Evolutionary conservation across 192 early-diverging fungal species (phyloP).

Genomic region (Coemansia brasiliensis): DNA sequence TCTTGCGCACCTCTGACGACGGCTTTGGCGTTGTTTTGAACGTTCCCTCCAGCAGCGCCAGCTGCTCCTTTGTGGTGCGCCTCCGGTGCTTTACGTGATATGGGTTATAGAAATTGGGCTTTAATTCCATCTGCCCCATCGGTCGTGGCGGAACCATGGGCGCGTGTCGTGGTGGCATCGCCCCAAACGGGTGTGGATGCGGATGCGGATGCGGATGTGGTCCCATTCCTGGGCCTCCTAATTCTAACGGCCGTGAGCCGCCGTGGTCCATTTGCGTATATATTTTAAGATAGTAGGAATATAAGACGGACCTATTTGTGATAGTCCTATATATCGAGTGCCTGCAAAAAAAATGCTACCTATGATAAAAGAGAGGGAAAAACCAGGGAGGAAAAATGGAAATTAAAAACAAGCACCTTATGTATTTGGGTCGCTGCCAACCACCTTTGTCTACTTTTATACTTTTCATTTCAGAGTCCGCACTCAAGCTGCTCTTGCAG

Average conservation of each 20-base stretch:
- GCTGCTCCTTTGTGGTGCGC: constrained; percentile 71
- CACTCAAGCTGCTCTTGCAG: neutral
- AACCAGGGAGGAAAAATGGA: no score
- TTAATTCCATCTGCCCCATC: constrained; percentile 55
- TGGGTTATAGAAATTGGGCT: constrained; percentile 73
- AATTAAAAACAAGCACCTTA: no score
- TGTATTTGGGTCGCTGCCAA: no score
- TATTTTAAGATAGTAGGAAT: neutral
- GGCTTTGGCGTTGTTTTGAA: constrained; percentile 73
- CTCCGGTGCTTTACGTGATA: constrained; percentile 75
- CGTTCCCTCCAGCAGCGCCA: constrained; percentile 67
- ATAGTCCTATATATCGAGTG: no score
- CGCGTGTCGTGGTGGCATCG: constrained; percentile 4
- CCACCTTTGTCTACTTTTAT: no score
- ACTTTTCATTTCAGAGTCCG: constrained; percentile 20
- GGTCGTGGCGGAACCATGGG: neutral
- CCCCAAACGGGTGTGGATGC: neutral
- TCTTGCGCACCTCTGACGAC: constrained; percentile 60
- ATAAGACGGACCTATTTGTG: no score
- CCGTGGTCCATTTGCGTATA: constrained; percentile 11
- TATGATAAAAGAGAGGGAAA: no score
- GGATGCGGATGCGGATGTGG: no score
- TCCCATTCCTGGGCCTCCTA: constrained; percentile 13
- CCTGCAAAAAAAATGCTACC: neutral
- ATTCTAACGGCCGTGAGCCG: constrained; percentile 19